phyloP scores from a whole-genome alignment of 108 stramenopile genomes.

The Skeletonema potamos region DNA sequence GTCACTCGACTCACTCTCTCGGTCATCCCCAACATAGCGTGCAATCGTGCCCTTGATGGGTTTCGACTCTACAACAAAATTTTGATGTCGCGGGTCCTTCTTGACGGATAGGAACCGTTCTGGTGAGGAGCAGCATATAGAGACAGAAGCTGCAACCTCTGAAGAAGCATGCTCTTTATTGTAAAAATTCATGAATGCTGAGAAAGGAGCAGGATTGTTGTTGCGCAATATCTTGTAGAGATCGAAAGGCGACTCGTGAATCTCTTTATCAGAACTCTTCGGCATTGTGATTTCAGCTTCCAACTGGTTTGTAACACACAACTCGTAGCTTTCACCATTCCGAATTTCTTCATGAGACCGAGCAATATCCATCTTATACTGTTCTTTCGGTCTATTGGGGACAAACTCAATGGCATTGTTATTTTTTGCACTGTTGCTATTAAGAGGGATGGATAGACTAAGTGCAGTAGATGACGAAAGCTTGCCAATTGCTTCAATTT shows the following conservation, averaged over 20 bases:
- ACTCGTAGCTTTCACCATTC: slow-evolving; percentile 89
- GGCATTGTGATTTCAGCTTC: slow-evolving; percentile 41
- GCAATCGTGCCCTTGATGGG: slow-evolving; percentile 96
- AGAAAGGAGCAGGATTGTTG: slow-evolving; percentile 92
- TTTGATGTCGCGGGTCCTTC: slow-evolving; percentile 9
- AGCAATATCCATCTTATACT: slow-evolving; percentile 62
- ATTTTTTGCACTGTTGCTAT: not conserved
- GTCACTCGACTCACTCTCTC: slow-evolving; percentile 34
- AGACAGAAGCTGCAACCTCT: slow-evolving; percentile 34
- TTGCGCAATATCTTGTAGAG: slow-evolving; percentile 75
- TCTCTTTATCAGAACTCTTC: not conserved
- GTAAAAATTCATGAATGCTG: slow-evolving; percentile 73
- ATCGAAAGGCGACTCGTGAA: slow-evolving; percentile 52
- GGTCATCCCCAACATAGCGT: slow-evolving; percentile 50
- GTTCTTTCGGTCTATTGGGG: slow-evolving; percentile 58
- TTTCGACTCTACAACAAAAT: slow-evolving; percentile 86
- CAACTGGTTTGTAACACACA: slow-evolving; percentile 92
- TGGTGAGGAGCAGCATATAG: slow-evolving; percentile 94
- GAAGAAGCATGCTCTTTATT: not conserved
- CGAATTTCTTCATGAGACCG: slow-evolving; percentile 79
- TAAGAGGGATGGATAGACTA: not conserved
- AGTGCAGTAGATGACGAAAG: not conserved
- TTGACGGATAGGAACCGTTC: slow-evolving; percentile 90
- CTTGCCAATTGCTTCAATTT: slow-evolving; percentile 11
- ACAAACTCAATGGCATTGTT: slow-evolving; percentile 34